Evolutionary conservation across 805 yeast species (phyloP), one percentile per base, ranked within the genome.

Genomic region (Lachancea cidri): DNA sequence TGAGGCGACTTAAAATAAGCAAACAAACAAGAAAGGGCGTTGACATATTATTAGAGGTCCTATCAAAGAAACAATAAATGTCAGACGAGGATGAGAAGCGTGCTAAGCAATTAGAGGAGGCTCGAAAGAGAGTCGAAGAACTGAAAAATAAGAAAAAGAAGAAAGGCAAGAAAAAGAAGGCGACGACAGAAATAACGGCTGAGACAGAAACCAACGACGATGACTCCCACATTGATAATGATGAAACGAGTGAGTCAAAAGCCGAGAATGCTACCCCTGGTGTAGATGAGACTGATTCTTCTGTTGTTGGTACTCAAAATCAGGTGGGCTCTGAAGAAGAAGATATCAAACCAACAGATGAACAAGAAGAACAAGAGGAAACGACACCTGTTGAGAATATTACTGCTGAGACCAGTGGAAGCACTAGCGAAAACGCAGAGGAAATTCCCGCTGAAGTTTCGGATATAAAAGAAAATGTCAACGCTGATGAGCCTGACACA

Each of bases 61-160:
- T n/a, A 29, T 29, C 14, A 16, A 16, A 13, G 17, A 15, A 8
- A 7, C 35, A 17, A 13, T n/a, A n/a, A 15, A 57, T 57, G 62
- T 46, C 57, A 27, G 69, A 63, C 27, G 66, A 58, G 19, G 69
- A 65, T 15, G 60, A 55, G 34, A 52, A 56, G 17, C 73, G 79
- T 47, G 78, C 75, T 36, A 84, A 79, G 55, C 76, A 79, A 58
- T 67, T 85, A 37, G 87, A 81, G 48, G 83, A 82, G 2, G 93
- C 91, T 4, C 74, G 83, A 53, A 82, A 80, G 65, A 75, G 80
- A 48, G 78, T 74, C 32, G 88, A 83, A 44, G 86, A 81, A 53
- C 64, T 83, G 68, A 83, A 79, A 67, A 76, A 76, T 63, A 71
- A 71, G 61, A 70, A 66, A 57, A 75, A 71, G 57, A 73, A 70